phyloP scores from a whole-genome alignment of 306 rosid species.

The Pyrus bretschneideri region DNA sequence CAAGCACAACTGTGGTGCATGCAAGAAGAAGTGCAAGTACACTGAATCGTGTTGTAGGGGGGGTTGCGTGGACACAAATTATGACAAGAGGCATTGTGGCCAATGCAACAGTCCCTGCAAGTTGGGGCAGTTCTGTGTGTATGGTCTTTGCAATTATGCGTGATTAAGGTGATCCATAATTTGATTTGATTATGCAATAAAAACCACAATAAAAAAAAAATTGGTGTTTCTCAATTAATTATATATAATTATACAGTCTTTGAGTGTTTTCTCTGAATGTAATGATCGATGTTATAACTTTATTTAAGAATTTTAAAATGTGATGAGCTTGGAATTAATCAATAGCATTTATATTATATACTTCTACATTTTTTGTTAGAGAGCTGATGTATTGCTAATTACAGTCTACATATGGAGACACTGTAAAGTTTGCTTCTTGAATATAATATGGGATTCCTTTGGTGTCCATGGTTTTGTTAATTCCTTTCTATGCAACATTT shows the following conservation, averaged over 20 bases:
- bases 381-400: not conserved
- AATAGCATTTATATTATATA: not conserved
- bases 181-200: slow-evolving; percentile 8
- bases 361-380: not conserved
- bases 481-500: not conserved
- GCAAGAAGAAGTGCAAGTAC: slow-evolving; percentile 67
- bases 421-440: not conserved
- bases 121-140: slow-evolving; percentile 38
- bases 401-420: not conserved
- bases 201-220: not conserved
- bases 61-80: slow-evolving; percentile 42
- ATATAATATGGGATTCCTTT: not conserved
- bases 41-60: slow-evolving; percentile 67
- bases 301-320: not conserved
- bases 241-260: not conserved
- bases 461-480: not conserved
- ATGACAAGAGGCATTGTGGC: slow-evolving; percentile 82
- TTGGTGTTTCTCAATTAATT: not conserved
- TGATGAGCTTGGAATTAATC: not conserved
- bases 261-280: slow-evolving; percentile 1
- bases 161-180: slow-evolving; percentile 12
- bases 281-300: not conserved
- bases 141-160: slow-evolving; percentile 65
- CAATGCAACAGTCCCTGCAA: slow-evolving; percentile 47
- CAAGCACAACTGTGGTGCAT: slow-evolving; percentile 54